A percentile compares a stretch with the other conserved stretches of the same genome.
phyloP scores from a whole-genome alignment of 441 rosid species.

The Populus hybrid region DNA sequence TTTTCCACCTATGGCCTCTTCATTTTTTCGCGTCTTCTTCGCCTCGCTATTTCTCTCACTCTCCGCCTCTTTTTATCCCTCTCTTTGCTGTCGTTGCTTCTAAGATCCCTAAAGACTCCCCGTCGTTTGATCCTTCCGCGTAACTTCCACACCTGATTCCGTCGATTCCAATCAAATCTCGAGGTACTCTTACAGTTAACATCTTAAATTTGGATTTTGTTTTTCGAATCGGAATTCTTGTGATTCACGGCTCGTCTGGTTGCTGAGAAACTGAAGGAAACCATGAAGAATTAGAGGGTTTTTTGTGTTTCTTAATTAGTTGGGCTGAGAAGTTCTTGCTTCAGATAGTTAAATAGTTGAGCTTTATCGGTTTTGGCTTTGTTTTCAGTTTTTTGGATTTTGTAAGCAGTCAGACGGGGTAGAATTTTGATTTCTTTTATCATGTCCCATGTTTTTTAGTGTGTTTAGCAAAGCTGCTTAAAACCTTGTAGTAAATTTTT shows the following conservation, averaged over 20 bases:
- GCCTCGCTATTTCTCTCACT: constrained; percentile 4
- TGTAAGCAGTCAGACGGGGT: too few species aligned
- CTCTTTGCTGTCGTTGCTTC: constrained; percentile 36
- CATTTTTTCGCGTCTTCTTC: neutral
- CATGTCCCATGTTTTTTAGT: too few species aligned
- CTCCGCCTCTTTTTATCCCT: constrained; percentile 5
- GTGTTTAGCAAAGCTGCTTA: too few species aligned
- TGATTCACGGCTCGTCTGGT: constrained; percentile 28
- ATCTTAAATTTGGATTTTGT: neutral
- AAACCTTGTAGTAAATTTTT: too few species aligned
- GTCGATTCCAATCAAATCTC: constrained; percentile 19
- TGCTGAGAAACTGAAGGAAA: too few species aligned
- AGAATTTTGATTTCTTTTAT: too few species aligned
- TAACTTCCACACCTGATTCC: constrained; percentile 5
- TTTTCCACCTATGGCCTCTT: constrained; percentile 13
- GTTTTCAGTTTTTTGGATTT: too few species aligned
- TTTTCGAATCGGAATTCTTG: neutral
- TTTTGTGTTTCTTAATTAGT: too few species aligned
- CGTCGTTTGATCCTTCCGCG: neutral
- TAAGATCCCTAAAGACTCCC: constrained; percentile 12
- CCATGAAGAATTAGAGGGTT: too few species aligned
- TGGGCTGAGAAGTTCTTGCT: too few species aligned
- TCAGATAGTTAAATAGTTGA: too few species aligned
- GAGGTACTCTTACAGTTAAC: constrained; percentile 27
- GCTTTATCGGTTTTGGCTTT: too few species aligned